phyloP scores from a whole-genome alignment of 371 early-diverging fungal species.

The Lichtheimia hyalospora region DNA sequence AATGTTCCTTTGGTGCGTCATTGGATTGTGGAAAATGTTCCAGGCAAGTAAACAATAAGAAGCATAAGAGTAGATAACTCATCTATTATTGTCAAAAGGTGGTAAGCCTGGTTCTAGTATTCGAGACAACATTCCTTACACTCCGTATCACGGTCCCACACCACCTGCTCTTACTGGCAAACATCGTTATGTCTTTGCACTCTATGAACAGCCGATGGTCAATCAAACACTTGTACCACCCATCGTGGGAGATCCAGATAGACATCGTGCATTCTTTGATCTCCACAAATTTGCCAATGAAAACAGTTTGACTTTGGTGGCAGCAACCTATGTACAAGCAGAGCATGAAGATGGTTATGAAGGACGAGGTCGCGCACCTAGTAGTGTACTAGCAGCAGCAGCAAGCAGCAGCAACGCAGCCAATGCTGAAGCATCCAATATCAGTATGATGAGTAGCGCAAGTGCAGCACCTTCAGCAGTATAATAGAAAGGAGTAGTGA shows the following conservation, averaged over 20 bases:
- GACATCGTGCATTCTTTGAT: constrained; percentile 16
- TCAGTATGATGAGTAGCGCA: too few species aligned
- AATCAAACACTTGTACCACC: constrained; percentile 15
- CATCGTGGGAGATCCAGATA: constrained; percentile 3
- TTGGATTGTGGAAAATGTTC: constrained; percentile 32
- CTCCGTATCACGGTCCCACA: constrained; percentile 21
- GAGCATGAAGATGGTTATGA: constrained; percentile 18
- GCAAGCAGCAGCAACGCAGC: too few species aligned
- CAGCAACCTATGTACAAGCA: constrained; percentile 22
- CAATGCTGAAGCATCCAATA: too few species aligned
- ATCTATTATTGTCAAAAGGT: constrained; percentile 5
- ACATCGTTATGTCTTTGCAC: constrained; percentile 27
- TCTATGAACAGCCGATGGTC: constrained; percentile 23
- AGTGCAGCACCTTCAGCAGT: too few species aligned
- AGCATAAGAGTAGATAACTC: too few species aligned
- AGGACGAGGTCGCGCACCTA: constrained; percentile 2
- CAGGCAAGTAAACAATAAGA: constrained; percentile 5
- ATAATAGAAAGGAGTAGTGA: too few species aligned
- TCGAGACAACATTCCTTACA: constrained; percentile 12
- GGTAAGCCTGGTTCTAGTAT: constrained; percentile 9
- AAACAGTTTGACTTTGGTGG: constrained; percentile 22
- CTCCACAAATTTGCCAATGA: constrained; percentile 12
- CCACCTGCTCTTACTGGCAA: constrained; percentile 12
- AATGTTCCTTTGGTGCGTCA: constrained; percentile 26
- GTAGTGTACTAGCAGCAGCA: too few species aligned